phyloP scores from a whole-genome alignment of 345 rosid genomes.

The Syzygium aromaticum region DNA sequence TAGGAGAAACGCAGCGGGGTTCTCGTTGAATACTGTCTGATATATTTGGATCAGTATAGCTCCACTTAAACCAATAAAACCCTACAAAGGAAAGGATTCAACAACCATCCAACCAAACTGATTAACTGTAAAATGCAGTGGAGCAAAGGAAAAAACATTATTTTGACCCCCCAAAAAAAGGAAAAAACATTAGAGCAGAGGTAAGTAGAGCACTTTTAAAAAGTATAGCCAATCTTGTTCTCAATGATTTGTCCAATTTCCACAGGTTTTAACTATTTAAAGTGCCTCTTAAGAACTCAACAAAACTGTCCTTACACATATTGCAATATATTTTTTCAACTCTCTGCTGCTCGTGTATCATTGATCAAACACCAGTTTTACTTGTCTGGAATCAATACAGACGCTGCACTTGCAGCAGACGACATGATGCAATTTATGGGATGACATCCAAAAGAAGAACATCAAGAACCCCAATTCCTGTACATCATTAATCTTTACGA shows the following conservation, averaged over 20 bases:
- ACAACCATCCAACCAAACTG: neutral
- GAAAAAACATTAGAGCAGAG: neutral
- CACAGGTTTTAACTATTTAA: neutral
- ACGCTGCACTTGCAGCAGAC: neutral
- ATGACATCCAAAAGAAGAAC: neutral
- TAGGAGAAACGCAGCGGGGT: constrained; percentile 28
- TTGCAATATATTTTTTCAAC: neutral
- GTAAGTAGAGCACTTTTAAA: neutral
- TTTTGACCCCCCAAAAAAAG: no score
- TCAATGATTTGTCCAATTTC: neutral
- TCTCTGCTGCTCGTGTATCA: neutral
- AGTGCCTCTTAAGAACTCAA: neutral
- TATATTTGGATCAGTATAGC: constrained; percentile 46
- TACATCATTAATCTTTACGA: neutral
- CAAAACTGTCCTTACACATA: neutral
- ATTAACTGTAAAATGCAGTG: neutral
- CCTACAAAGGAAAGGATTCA: constrained; percentile 17
- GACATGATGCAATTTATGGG: neutral
- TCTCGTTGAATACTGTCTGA: constrained; percentile 22
- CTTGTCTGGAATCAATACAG: neutral
- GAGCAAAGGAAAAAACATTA: neutral
- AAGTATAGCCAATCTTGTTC: neutral
- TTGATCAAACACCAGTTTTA: neutral
- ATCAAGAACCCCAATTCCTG: neutral
- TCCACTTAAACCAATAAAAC: constrained; percentile 45